Evolutionary conservation across 768 basidiomycete genomes (phyloP).

Genomic region (Calocybe gangraenosa): DNA sequence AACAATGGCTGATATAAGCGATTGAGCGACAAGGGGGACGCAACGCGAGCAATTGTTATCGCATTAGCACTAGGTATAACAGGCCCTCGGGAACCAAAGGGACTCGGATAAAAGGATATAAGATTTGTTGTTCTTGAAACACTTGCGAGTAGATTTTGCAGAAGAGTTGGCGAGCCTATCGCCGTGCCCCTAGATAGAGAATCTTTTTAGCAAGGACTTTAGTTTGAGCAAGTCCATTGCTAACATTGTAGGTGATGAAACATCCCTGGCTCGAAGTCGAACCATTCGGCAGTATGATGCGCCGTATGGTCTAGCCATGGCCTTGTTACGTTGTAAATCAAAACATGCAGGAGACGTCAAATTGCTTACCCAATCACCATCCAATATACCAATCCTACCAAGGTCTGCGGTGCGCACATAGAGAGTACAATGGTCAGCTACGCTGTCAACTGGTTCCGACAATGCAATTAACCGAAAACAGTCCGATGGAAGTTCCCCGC

Average conservation of each 20-base stretch:
- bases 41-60: constrained; percentile 76
- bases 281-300: constrained; percentile 45
- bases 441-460: constrained; percentile 23
- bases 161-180: constrained; percentile 44
- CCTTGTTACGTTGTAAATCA: constrained; percentile 34
- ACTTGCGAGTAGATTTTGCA: constrained; percentile 45
- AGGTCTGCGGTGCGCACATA: constrained; percentile 65
- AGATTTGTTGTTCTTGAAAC: constrained; percentile 17
- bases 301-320: constrained; percentile 37
- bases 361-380: constrained; percentile 70
- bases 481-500: constrained; percentile 10
- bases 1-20: constrained; percentile 60
- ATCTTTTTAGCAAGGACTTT: constrained; percentile 1
- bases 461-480: constrained; percentile 28
- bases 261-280: constrained; percentile 52
- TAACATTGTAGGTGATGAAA: constrained; percentile 31
- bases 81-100: constrained; percentile 57
- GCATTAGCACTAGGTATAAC: constrained; percentile 63
- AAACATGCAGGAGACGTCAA: not conserved
- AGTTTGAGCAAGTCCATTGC: constrained; percentile 12
- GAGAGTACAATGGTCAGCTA: constrained; percentile 50
- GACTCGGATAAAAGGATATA: constrained; percentile 45
- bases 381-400: constrained; percentile 58
- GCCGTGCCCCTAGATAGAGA: constrained; percentile 31
- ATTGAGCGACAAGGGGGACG: constrained; percentile 67